Evolutionary conservation across 2,329 filamentous ascomycete species (phyloP).

Genomic region (Trichoderma oligosporum): DNA sequence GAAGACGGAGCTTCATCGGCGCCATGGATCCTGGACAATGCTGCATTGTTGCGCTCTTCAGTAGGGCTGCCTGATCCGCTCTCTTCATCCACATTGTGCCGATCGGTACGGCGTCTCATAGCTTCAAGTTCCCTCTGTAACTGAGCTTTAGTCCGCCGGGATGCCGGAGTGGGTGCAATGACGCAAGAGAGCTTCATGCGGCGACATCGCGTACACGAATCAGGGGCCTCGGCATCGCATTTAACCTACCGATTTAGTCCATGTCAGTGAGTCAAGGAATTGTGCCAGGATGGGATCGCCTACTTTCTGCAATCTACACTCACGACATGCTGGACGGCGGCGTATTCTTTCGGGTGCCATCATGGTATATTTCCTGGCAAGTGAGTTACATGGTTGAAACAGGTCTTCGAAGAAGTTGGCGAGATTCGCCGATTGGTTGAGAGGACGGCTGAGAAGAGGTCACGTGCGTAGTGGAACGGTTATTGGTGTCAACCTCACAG

Average conservation of each 20-base stretch:
- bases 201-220: conserved; percentile 4
- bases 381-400: background rate
- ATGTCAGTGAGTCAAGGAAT: background rate
- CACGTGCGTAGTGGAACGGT: too few species aligned
- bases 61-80: background rate
- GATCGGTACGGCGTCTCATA: background rate
- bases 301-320: conserved; percentile 13
- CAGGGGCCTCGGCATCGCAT: conserved; percentile 4
- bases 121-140: conserved; percentile 6
- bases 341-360: conserved; percentile 7
- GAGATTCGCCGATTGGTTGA: conserved; percentile 11
- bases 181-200: conserved; percentile 6
- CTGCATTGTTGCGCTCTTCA: background rate
- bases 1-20: background rate
- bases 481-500: too few species aligned
- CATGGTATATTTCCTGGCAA: background rate
- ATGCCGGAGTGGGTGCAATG: background rate
- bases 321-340: conserved; percentile 12
- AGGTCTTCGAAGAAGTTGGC: background rate
- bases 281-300: background rate
- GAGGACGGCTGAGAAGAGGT: background rate
- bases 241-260: background rate
- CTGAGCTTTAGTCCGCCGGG: conserved; percentile 11
- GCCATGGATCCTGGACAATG: background rate
- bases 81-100: background rate